Percentiles rank a stretch among this genome's conserved stretches.
These are phyloP conservation scores for Fraxinus americana DNA, from an alignment of 257 asterid species.

Conservation along the genomic window DNA sequence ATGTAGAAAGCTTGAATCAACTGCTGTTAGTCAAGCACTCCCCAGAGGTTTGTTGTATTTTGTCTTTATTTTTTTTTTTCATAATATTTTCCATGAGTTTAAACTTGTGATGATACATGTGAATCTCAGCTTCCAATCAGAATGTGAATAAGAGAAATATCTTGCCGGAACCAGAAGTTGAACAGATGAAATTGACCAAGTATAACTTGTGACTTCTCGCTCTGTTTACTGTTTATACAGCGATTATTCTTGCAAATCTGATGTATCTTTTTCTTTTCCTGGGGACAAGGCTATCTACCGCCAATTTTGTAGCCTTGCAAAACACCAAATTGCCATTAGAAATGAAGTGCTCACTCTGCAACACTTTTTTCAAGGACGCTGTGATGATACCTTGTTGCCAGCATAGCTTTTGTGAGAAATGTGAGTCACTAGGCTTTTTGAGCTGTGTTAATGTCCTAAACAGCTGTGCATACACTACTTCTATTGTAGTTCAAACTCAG, in stretches of 20 bases:
- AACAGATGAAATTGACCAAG: conserved; percentile 48
- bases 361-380: conserved; percentile 71
- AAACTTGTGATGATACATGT: conserved; percentile 19
- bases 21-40: conserved; percentile 33
- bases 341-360: conserved; percentile 68
- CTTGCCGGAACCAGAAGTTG: conserved; percentile 32
- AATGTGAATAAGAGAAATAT: conserved; percentile 34
- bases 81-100: conserved; percentile 3
- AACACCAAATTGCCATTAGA: conserved; percentile 5
- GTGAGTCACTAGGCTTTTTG: conserved; percentile 50
- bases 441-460: background rate
- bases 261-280: conserved; percentile 23
- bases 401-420: conserved; percentile 85
- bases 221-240: conserved; percentile 8
- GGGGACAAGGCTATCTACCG: conserved; percentile 34
- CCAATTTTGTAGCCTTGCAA: conserved; percentile 39
- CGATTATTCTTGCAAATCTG: conserved; percentile 26
- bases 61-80: conserved; percentile 5
- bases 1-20: conserved; percentile 38
- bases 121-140: conserved; percentile 46
- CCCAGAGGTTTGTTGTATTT: conserved; percentile 47
- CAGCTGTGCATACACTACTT: conserved; percentile 12
- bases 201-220: conserved; percentile 28
- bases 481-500: background rate
- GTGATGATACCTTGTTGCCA: conserved; percentile 97